Evolutionary conservation across 2,329 filamentous ascomycete genomes (phyloP).

Genomic region (Fusarium drepaniforme): DNA sequence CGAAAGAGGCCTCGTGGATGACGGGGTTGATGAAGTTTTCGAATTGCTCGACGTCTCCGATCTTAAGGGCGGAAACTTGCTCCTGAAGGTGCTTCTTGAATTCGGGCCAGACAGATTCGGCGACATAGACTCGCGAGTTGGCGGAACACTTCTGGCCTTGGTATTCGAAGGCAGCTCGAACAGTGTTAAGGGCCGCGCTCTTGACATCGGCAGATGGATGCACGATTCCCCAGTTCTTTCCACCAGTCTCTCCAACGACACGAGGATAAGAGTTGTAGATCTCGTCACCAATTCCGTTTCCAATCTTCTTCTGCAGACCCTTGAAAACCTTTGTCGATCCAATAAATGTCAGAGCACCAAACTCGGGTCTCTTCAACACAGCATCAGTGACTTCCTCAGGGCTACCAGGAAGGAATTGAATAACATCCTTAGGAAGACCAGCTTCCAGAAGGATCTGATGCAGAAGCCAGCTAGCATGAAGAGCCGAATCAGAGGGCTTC

Average conservation of each 20-base stretch:
- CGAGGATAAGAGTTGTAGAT: constrained; percentile 52
- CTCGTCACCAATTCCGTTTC: constrained; percentile 47
- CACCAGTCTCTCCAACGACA: constrained; percentile 63
- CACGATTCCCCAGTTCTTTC: constrained; percentile 66
- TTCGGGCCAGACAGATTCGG: constrained; percentile 43
- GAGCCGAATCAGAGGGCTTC: constrained; percentile 52
- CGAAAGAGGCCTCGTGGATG: constrained; percentile 60
- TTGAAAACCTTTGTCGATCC: constrained; percentile 55
- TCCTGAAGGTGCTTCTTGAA: constrained; percentile 47
- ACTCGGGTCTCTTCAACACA: constrained; percentile 51
- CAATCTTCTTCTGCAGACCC: constrained; percentile 48
- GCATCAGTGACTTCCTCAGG: constrained; percentile 50
- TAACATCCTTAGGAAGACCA: constrained; percentile 52
- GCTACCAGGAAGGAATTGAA: constrained; percentile 55
- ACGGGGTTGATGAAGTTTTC: constrained; percentile 61
- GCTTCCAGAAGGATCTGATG: constrained; percentile 56
- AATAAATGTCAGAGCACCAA: constrained; percentile 53
- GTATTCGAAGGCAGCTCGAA: constrained; percentile 32
- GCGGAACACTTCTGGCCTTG: constrained; percentile 37
- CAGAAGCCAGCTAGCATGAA: constrained; percentile 51
- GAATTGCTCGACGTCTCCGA: constrained; percentile 53
- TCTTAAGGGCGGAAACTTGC: constrained; percentile 51
- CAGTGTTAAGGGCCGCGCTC: constrained; percentile 30
- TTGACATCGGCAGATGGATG: constrained; percentile 46
- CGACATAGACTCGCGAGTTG: constrained; percentile 34